Base-by-base conservation (phyloP, 495 filamentous ascomycete species). In the Cairneyella variabilis region DNA sequence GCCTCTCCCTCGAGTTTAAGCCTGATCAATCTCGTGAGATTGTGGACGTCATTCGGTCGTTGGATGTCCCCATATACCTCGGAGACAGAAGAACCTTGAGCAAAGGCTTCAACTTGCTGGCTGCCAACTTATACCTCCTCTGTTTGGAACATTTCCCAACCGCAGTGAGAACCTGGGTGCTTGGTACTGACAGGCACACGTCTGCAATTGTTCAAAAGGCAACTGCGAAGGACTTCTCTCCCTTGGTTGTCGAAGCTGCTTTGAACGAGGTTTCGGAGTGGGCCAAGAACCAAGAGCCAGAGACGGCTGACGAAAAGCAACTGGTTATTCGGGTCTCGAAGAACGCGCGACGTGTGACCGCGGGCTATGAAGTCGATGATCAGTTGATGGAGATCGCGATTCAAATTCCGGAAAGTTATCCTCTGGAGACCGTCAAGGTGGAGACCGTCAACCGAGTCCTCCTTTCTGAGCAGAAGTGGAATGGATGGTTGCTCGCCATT, bases 391-490 rank as follows among this genome's bases (percentile, higher is more conserved):
- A 82, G 7, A 91, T 97, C 25, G 70, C 81, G 26, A 84, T 99
- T 57, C 76, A 78, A 0, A 79, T 99, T 0, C 92, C 95, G 0
- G 69, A 78, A 0, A 79, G 80, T 25, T 99, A 91, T 61, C 93
- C 93, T 0, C 77, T 99, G 3, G 79, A 85, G 12, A 75, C 79
- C 0, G 90, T 91, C 3, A 70, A 80, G n/a, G 90, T 97, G 3
- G 73, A 82, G 11, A 83, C 88, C 18, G 70, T 87, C 28, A 91
- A 85, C 58, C 83, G 91, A 9, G 91, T 97, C 3, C 88, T 88
- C 3, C 84, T 97, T 21, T 83, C 84, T 52, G 90, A 96, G 63
- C 83, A 83, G 69, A 93, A 91, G 64, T 99, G 95, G 89, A 83
- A 85, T 64, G 82, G 72, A 56, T 95, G 91, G 88, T 69, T 95